Conservation (phyloP, 2,329 filamentous ascomycete genomes). For the Colletotrichum sp. region DNA sequence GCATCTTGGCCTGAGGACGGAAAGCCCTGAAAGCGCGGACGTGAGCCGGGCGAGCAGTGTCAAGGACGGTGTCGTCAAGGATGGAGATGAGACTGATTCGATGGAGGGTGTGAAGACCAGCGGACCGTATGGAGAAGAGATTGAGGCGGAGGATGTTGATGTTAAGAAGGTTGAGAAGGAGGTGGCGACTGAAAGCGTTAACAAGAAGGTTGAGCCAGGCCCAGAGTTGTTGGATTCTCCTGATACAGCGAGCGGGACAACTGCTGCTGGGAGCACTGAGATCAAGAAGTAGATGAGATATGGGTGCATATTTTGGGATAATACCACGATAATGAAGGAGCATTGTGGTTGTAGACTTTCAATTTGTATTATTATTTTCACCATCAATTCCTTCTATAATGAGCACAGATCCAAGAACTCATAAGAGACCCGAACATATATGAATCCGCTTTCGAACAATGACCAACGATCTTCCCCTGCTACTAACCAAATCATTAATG, state of each 20-base stretch:
- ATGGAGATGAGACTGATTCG: conserved; percentile 24
- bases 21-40: conserved; percentile 68
- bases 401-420: no score
- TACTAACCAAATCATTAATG: no score
- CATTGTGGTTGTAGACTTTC: not conserved
- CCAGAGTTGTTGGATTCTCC: conserved; percentile 2
- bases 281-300: not conserved
- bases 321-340: not conserved
- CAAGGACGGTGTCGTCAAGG: conserved; percentile 38
- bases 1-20: conserved; percentile 70
- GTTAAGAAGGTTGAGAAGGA: not conserved
- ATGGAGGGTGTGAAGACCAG: conserved; percentile 40
- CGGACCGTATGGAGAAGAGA: conserved; percentile 36
- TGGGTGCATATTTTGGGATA: not conserved
- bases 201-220: not conserved
- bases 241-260: conserved; percentile 14
- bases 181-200: not conserved
- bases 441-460: no score
- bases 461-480: no score
- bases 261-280: not conserved
- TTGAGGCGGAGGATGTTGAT: conserved; percentile 23
- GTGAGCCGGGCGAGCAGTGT: conserved; percentile 78
- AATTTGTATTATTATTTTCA: not conserved
- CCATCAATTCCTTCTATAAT: no score
- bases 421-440: not conserved